These are phyloP conservation scores for Bolboschoenus planiculmis DNA, from an alignment of 176 grass and related monocot genomes.

Conservation along the genomic window DNA sequence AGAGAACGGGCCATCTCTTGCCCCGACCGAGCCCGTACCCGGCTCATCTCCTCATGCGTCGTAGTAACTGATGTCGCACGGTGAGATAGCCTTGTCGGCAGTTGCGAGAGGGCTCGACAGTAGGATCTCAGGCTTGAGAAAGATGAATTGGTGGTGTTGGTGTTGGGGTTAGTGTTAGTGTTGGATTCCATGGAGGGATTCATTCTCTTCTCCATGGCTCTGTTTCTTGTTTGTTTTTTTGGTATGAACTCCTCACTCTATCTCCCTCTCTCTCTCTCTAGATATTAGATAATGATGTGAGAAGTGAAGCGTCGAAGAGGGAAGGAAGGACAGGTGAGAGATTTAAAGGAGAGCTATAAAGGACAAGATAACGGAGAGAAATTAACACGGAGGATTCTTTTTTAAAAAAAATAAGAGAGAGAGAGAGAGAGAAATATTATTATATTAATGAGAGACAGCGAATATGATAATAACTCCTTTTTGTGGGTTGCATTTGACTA, in stretches of 20 bases:
- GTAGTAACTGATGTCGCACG: slow-evolving; percentile 67
- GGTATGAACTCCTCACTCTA: not conserved
- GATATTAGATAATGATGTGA: not conserved
- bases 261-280: not conserved
- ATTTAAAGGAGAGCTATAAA: slow-evolving; percentile 44
- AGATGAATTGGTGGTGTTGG: slow-evolving; percentile 25
- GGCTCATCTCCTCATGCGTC: slow-evolving; percentile 75
- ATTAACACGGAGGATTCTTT: not conserved
- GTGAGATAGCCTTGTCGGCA: slow-evolving; percentile 45
- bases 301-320: slow-evolving; percentile 7
- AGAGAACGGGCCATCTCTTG: slow-evolving; percentile 59
- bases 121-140: slow-evolving; percentile 59
- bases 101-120: slow-evolving; percentile 47
- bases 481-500: slow-evolving; percentile 9
- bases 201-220: slow-evolving; percentile 28
- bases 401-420: not conserved
- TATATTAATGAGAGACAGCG: not conserved
- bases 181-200: not conserved
- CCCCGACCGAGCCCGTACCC: slow-evolving; percentile 66
- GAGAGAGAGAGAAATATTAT: not conserved
- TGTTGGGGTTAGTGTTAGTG: not conserved
- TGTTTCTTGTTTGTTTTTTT: not conserved
- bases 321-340: not conserved
- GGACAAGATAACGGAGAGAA: not conserved
- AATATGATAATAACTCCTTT: not conserved